phyloP scores from a whole-genome alignment of 2,329 filamentous ascomycete genomes.

The Fusarium multiceps region DNA sequence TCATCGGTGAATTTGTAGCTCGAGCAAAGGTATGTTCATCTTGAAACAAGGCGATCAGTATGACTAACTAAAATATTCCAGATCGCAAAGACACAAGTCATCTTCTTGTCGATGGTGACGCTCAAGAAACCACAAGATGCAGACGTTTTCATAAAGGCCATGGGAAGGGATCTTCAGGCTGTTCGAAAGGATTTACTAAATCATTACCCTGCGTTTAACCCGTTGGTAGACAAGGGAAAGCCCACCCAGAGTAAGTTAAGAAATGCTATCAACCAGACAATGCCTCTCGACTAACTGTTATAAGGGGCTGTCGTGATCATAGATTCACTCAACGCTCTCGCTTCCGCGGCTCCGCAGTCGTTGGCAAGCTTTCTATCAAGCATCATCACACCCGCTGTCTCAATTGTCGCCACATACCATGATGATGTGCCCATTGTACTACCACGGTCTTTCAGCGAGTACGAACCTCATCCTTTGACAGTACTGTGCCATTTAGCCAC shows the following conservation, averaged over 20 bases:
- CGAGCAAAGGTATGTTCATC: conserved; percentile 72
- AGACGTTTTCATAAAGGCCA: conserved; percentile 74
- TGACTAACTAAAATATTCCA: conserved; percentile 27
- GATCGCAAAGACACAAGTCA: conserved; percentile 74
- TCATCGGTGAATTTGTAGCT: conserved; percentile 78
- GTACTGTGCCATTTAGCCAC: conserved; percentile 89
- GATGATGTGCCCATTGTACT: conserved; percentile 75
- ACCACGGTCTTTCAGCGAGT: conserved; percentile 58
- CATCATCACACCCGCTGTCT: conserved; percentile 72
- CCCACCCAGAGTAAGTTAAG: conserved; percentile 57
- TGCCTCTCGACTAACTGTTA: conserved; percentile 22
- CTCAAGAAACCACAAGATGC: conserved; percentile 71
- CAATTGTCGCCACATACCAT: conserved; percentile 85
- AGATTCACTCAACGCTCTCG: conserved; percentile 80
- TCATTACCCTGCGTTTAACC: conserved; percentile 58
- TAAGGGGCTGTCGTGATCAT: conserved; percentile 80
- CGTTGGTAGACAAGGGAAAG: conserved; percentile 51
- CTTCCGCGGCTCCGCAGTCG: conserved; percentile 63
- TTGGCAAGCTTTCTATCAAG: conserved; percentile 77
- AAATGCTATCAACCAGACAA: neutral
- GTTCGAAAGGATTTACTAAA: conserved; percentile 70
- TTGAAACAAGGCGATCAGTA: neutral
- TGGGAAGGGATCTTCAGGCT: conserved; percentile 65
- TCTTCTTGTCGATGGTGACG: conserved; percentile 84
- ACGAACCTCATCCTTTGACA: conserved; percentile 76